phyloP scores from a whole-genome alignment of 352 stramenopile genomes.

The Globisporangium canariense region DNA sequence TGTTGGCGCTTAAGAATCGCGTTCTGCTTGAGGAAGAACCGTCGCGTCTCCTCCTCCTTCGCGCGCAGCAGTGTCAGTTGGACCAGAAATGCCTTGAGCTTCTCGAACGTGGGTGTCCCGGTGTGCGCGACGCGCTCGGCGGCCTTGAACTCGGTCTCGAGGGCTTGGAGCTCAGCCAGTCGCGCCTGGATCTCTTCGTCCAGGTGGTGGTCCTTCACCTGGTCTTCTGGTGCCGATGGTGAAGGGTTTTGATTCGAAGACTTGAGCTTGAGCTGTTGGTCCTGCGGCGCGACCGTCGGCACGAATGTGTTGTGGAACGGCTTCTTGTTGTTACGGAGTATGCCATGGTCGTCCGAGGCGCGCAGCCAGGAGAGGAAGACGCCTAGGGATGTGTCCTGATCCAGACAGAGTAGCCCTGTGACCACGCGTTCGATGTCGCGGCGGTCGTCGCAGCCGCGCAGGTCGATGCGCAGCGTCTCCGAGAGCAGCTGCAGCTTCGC shows the following conservation, averaged over 20 bases:
- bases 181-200: conserved; percentile 47
- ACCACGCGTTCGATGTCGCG: conserved; percentile 58
- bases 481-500: conserved; percentile 42
- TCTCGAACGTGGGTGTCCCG: conserved; percentile 63
- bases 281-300: conserved; percentile 31
- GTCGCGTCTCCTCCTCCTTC: conserved; percentile 57
- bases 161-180: conserved; percentile 34
- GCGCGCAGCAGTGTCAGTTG: conserved; percentile 48
- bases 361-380: conserved; percentile 70
- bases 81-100: conserved; percentile 70
- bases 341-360: conserved; percentile 25
- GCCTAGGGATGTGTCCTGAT: conserved; percentile 67
- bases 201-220: conserved; percentile 54
- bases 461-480: conserved; percentile 61
- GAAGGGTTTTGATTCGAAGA: conserved; percentile 1
- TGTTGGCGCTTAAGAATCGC: conserved; percentile 44
- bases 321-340: conserved; percentile 34
- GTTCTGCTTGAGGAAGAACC: conserved; percentile 52
- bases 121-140: conserved; percentile 55
- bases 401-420: conserved; percentile 58
- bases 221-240: conserved; percentile 14
- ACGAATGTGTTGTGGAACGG: conserved; percentile 67
- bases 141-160: conserved; percentile 62
- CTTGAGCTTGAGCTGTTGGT: background rate
- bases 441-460: conserved; percentile 53